Base-by-base conservation (phyloP, 1,139 yeast genomes). In the Pichia sorboxylosa region DNA sequence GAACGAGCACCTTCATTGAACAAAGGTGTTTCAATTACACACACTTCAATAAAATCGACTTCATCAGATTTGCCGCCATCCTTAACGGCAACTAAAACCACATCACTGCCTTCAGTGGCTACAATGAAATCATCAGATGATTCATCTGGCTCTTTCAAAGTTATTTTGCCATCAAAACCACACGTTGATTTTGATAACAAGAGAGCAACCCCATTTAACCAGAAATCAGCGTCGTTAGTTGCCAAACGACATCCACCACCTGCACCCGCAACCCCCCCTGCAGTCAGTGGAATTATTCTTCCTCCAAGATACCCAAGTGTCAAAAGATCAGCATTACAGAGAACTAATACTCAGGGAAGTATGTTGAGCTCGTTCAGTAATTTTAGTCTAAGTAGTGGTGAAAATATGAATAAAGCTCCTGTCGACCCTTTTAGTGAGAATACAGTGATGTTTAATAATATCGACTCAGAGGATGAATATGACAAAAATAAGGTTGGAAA, bases 101-200 rank as follows among this genome's bases (percentile, higher is more conserved):
- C 9, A 9, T 4, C n/a, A 14, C 2, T 6, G n/a, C 11, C 18
- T 11, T 16, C 15, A 27, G 21, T n/a, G n/a, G n/a, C n/a, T n/a
- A n/a, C n/a, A n/a, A n/a, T n/a, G n/a, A n/a, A n/a, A n/a, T n/a
- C n/a, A n/a, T n/a, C n/a, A n/a, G n/a, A n/a, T n/a, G n/a, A n/a
- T n/a, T n/a, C n/a, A n/a, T n/a, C n/a, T n/a, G n/a, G n/a, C 4
- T 26, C 28, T 2, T 82, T 83, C 49, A 65, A 78, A 40, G 79
- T 82, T 0, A 64, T 82, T 11, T 56, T 87, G 24, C 72, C 75
- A n/a, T 73, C 69, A 27, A 67, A 58, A 13, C 59, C 70, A 19
- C 92, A 80, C 48, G 81, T 83, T 37, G 85, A 84, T 55, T 82
- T 83, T 51, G 92, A 83, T 47, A 77, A 82, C 46, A 63, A 87